These are phyloP conservation scores for Pneumocystis carinii DNA, from an alignment of 1,139 yeast species.

Conservation along the genomic window DNA sequence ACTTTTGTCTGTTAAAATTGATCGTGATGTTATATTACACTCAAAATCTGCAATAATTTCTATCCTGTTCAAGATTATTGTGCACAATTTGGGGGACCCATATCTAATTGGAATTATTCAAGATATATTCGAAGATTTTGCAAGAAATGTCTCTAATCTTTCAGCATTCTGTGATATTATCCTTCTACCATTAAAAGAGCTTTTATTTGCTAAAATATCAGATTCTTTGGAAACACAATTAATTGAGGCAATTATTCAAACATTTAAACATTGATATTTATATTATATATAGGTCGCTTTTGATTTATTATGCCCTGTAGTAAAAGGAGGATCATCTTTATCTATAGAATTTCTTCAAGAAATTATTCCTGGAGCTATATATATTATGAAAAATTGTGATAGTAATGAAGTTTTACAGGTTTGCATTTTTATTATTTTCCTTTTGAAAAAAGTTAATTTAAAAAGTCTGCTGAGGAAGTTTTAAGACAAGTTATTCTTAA, in stretches of 20 bases:
- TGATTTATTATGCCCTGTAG: constrained; percentile 9
- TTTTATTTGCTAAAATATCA: neutral
- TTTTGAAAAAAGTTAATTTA: constrained; percentile 7
- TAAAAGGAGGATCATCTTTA: constrained; percentile 11
- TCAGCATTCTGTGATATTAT: neutral
- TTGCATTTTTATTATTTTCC: neutral
- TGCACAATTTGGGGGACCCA: constrained; percentile 12
- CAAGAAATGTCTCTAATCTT: constrained; percentile 5
- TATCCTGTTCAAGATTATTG: constrained; percentile 9
- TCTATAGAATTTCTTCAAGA: constrained; percentile 8
- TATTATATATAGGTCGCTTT: constrained; percentile 7
- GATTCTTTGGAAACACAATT: neutral
- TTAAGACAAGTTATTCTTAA: neutral
- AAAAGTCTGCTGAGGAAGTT: constrained; percentile 8
- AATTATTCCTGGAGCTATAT: constrained; percentile 9
- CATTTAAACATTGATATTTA: neutral
- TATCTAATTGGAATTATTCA: constrained; percentile 11
- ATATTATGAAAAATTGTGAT: constrained; percentile 3
- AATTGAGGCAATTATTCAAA: neutral
- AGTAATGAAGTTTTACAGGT: constrained; percentile 10
- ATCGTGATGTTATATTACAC: neutral
- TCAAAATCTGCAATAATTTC: constrained; percentile 8
- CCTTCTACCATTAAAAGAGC: neutral
- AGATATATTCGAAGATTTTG: constrained; percentile 12
- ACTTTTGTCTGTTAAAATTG: constrained; percentile 5